Conservation (phyloP, 2,329 filamentous ascomycete genomes). For the Nannizziopsis barbatae region DNA sequence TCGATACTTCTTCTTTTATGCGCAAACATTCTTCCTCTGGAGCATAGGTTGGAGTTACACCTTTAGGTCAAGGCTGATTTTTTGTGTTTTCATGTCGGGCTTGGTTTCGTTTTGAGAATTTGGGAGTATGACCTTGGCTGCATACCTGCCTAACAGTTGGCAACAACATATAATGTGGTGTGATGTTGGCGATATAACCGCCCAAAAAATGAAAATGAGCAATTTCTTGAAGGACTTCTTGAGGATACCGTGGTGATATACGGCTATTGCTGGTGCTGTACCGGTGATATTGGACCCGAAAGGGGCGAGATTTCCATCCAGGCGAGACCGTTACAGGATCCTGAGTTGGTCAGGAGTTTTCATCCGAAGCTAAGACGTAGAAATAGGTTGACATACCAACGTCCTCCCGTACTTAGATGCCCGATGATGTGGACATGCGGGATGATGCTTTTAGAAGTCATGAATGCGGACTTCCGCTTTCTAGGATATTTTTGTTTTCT, state of each 20-base stretch:
- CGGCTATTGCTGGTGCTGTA: constrained; percentile 4
- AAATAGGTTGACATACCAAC: neutral
- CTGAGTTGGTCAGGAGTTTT: constrained; percentile 8
- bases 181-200: constrained; percentile 2
- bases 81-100: neutral
- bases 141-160: constrained; percentile 9
- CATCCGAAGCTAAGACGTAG: constrained; percentile 1
- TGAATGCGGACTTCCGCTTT: neutral
- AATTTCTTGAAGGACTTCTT: neutral
- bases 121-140: neutral
- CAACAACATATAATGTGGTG: neutral
- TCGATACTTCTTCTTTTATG: neutral
- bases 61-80: neutral
- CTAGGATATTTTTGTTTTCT: neutral
- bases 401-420: neutral
- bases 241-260: constrained; percentile 5
- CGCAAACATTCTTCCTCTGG: neutral
- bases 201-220: neutral
- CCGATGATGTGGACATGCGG: constrained; percentile 1
- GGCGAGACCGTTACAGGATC: constrained; percentile 1
- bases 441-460: too few species aligned
- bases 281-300: constrained; percentile 1
- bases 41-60: neutral
- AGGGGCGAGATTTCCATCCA: constrained; percentile 7
- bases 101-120: neutral